Evolutionary conservation across 1,284 basidiomycete genomes (phyloP), one percentile per base, ranked within the genome.

Genomic region (Puccinia horiana): DNA sequence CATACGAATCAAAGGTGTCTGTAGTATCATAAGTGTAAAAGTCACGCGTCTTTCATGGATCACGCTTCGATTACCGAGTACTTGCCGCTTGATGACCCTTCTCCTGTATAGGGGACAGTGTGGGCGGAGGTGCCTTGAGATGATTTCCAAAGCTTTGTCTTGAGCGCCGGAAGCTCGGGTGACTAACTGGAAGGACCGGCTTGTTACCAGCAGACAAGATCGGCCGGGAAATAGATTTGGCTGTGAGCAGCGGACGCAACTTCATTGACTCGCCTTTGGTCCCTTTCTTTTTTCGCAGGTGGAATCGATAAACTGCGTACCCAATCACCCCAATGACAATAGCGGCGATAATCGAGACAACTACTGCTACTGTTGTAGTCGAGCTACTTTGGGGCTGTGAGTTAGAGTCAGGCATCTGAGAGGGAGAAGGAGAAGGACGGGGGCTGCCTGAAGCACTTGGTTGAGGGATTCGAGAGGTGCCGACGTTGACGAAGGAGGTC

Each of bases 1-100:
- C 58, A 47, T 76, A 76, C 12, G 74, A 76, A 11, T 76, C 74
- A 12, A 76, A 23, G 40, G 63, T 76, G n/a, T 76, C 74, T n/a
- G 74, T 56, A 26, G 72, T 44, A 2, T 63, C 74, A 76, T 61
- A 63, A 1, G 37, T 76, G 52, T 76, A 76, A 20, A 76, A 63
- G 20, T 58, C 56, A 42, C 40, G 54, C 32, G 74, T 76, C 56
- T 63, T 58, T 4, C 40, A 37, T 1, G 40, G 5, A 29, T 58
- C 35, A 47, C 20, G n/a, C 54, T 37, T 54, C 9, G 18, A 37
- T 1, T 40, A 8, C 47, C 32, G 18, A 74, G 29, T 40, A 32
- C 52, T 74, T 32, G 8, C 26, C 16, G 37, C 42, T 26, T 12
- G 12, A 76, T 1, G 14, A 2, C 20, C 26, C 2, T 40, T 76